These are phyloP conservation scores for Mortierella sp. DNA, from an alignment of 371 early-diverging fungal species.

Conservation along the genomic window DNA sequence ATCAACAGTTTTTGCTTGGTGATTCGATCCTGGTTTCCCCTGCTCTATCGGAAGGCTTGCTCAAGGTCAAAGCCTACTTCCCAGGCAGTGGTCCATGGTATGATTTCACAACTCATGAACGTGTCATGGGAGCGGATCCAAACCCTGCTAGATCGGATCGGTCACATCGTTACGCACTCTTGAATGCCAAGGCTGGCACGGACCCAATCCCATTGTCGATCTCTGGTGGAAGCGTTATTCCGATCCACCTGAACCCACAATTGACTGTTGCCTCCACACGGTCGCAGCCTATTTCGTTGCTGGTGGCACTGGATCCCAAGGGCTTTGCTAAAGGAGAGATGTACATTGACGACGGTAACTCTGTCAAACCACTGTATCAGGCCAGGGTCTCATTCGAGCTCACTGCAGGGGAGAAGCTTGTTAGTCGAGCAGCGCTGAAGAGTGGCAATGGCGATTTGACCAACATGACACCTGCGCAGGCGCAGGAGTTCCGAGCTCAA, in stretches of 20 bases:
- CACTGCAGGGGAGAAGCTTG: slow-evolving; percentile 15
- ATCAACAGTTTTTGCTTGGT: slow-evolving; percentile 64
- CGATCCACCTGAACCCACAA: no score
- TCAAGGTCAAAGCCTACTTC: slow-evolving; percentile 62
- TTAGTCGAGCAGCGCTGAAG: slow-evolving; percentile 5
- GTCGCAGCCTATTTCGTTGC: slow-evolving; percentile 46
- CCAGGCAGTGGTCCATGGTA: slow-evolving; percentile 70
- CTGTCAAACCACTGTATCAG: slow-evolving; percentile 32
- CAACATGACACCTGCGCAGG: background rate
- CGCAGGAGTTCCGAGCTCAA: slow-evolving; percentile 2
- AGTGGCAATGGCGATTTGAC: background rate
- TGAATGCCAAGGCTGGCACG: slow-evolving; percentile 25
- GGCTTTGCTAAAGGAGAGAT: slow-evolving; percentile 60
- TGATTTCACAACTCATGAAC: no score
- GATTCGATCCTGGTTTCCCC: slow-evolving; percentile 66
- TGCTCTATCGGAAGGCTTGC: slow-evolving; percentile 56
- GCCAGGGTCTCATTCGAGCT: slow-evolving; percentile 18
- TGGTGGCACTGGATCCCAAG: slow-evolving; percentile 61
- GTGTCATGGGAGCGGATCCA: slow-evolving; percentile 6
- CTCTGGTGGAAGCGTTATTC: no score
- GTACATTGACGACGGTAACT: slow-evolving; percentile 70
- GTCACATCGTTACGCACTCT: slow-evolving; percentile 54
- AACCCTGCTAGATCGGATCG: slow-evolving; percentile 3
- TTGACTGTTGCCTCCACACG: no score
- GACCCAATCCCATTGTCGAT: slow-evolving; percentile 54